These are phyloP conservation scores for Stenocarpella maydis DNA, from an alignment of 2,329 filamentous ascomycete species.

Conservation along the genomic window DNA sequence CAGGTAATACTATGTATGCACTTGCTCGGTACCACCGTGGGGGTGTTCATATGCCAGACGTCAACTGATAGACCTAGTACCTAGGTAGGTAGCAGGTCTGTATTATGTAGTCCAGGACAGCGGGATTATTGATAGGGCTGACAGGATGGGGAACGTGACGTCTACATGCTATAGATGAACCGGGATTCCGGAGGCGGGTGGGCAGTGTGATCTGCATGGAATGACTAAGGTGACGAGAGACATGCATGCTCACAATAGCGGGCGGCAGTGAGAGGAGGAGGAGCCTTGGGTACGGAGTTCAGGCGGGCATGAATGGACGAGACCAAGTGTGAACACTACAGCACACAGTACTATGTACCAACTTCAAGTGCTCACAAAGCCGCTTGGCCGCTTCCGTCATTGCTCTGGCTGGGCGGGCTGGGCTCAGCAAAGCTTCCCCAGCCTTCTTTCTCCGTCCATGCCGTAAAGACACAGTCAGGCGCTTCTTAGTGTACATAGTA, in stretches of 20 bases:
- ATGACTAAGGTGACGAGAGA: background rate
- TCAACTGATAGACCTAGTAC: background rate
- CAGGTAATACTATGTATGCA: background rate
- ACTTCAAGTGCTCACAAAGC: no score
- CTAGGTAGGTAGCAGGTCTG: no score
- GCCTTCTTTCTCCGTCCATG: conserved; percentile 32
- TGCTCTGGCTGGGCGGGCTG: background rate
- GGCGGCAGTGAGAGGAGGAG: no score
- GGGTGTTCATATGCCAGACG: background rate
- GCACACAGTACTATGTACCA: no score
- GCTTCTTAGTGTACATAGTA: no score
- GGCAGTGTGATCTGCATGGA: conserved; percentile 19
- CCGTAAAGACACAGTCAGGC: no score
- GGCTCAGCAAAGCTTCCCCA: conserved; percentile 28
- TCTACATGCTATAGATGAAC: background rate
- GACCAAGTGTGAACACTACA: no score
- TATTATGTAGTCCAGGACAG: background rate
- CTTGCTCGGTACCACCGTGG: no score
- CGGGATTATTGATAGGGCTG: background rate
- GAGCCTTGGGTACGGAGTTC: no score
- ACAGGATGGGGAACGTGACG: background rate
- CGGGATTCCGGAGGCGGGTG: background rate
- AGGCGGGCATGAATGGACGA: no score
- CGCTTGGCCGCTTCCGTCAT: conserved; percentile 23
- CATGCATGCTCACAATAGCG: background rate